Base-by-base conservation (phyloP, 164 flowering plant genomes). In the Kalanchoe fedtschenkoi region DNA sequence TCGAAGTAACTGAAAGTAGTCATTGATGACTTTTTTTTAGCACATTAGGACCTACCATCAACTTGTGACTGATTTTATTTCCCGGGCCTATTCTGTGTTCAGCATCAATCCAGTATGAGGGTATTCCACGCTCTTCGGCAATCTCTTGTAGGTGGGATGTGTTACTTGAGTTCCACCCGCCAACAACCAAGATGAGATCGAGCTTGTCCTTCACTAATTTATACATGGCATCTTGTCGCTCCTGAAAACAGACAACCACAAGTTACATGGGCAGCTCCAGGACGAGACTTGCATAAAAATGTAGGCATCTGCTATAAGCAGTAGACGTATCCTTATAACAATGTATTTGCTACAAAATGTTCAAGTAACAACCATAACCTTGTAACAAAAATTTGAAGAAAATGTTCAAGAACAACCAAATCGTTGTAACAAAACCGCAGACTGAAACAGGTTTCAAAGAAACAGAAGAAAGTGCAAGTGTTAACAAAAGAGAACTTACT, bases 131-230 rank as follows among this genome's bases (percentile, higher is more conserved):
- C 1, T 34, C 75, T 75, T 92, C 98, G 2, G 98, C 82, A 71
- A 93, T 93, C 77, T 93, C 97, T 80, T 93, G 98, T 53, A 93
- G 77, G 75, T 93, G 98, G 1, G 98, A 92, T 42, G 98, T 89
- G 74, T 92, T 92, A 64, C 98, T 92, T 21, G 98, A 92, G 77
- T 89, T 87, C 97, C 97, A 93, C 30, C 98, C 96, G 57, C 98
- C 98, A 69, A 93, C 79, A 3, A 93, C 97, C 53, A 93, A 63
- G 63, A 93, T 81, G 26, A 93, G 90, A 76, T 92, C 97, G 24
- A 93, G 10, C 60, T 84, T 73, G 32, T 85, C 85, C 51, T 89
- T 87, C 58, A 89, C 92, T 67, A 93, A 72, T 74, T 89, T 82
- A 72, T 79, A 93, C 90, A 88, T 88, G 42, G 98, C 96, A 77